Percentiles rank a stretch among this genome's conserved stretches.
Evolutionary conservation across 2,329 filamentous ascomycete genomes (phyloP).

Genomic region (Alternaria tenuissima): DNA sequence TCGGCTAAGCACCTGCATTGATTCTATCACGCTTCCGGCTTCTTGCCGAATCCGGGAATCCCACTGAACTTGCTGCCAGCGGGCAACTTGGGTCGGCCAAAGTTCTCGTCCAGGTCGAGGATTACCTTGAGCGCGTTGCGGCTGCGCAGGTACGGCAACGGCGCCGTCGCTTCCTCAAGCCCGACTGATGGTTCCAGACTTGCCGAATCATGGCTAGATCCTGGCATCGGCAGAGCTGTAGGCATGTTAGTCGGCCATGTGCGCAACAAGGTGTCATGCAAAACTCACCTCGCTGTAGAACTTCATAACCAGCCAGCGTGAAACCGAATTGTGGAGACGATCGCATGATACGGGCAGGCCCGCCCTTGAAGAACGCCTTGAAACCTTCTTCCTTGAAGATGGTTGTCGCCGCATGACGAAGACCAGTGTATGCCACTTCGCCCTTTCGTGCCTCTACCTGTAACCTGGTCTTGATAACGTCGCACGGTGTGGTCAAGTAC

Average conservation of each 20-base stretch:
- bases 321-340: slow-evolving; percentile 98
- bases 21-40: slow-evolving; percentile 34
- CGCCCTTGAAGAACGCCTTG: slow-evolving; percentile 97
- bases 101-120: slow-evolving; percentile 91
- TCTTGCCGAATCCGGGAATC: slow-evolving; percentile 49
- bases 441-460: slow-evolving; percentile 98
- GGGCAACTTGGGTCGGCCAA: slow-evolving; percentile 75
- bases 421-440: slow-evolving; percentile 83
- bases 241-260: not conserved
- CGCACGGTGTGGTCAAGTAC: slow-evolving; percentile 95
- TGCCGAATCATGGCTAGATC: slow-evolving; percentile 62
- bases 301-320: slow-evolving; percentile 93
- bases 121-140: slow-evolving; percentile 95
- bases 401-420: slow-evolving; percentile 84
- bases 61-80: slow-evolving; percentile 46
- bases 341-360: slow-evolving; percentile 90
- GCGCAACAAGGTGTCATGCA: not conserved
- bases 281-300: slow-evolving; percentile 71
- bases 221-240: slow-evolving; percentile 76
- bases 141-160: slow-evolving; percentile 74
- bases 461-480: slow-evolving; percentile 98
- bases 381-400: slow-evolving; percentile 93
- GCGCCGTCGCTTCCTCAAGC: slow-evolving; percentile 69
- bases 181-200: slow-evolving; percentile 68
- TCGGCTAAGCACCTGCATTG: slow-evolving; percentile 18